Base-by-base conservation (phyloP, 306 rosid species). In the Lathyrus tuberosus region DNA sequence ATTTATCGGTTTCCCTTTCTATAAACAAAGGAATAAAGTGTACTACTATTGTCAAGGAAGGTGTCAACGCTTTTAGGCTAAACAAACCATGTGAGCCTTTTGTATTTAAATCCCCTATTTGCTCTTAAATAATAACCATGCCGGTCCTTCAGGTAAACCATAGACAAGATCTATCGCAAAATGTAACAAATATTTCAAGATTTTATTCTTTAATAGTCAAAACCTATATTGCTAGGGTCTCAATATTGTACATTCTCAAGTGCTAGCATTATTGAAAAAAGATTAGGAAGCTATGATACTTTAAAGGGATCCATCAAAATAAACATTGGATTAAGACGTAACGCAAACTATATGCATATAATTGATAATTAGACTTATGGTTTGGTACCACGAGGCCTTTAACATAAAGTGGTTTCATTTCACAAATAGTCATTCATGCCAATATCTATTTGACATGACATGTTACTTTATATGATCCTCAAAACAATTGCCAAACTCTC, bases 81-180 rank as follows among this genome's bases (percentile, higher is more conserved):
- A 74, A 64, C 73, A 73, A 79, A 16, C 33, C 83, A 74, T 30
- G 77, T 69, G 76, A 69, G 44, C 10, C 18, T 14, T 14, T 24
- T 61, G 28, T 17, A 37, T 62, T 74, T 40, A 0, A 63, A 63
- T 37, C 10, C 8, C 16, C 65, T 26, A 43, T 41, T 30, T 6
- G 48, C 38, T 72, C 33, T 4, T 24, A 54, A 38, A 58, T 20
- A 20, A 54, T 70, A 66, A 70, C 71, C 28, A 30, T 70, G 80
- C 71, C 47, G 10, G 77, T 70, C 51, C 77, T 57, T 10, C n/a
- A 59, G 48, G 71, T 80, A 42, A 18, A 42, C 28, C 71, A 71
- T 16, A 59, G 80, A 62, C 81, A 76, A 37, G 51, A 76, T 71
- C 75, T 61, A 71, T 76, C 81, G 76, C 0, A 66, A 49, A 59